These are phyloP conservation scores for Lactarius deliciosus DNA, from an alignment of 768 basidiomycete genomes.

Conservation along the genomic window DNA sequence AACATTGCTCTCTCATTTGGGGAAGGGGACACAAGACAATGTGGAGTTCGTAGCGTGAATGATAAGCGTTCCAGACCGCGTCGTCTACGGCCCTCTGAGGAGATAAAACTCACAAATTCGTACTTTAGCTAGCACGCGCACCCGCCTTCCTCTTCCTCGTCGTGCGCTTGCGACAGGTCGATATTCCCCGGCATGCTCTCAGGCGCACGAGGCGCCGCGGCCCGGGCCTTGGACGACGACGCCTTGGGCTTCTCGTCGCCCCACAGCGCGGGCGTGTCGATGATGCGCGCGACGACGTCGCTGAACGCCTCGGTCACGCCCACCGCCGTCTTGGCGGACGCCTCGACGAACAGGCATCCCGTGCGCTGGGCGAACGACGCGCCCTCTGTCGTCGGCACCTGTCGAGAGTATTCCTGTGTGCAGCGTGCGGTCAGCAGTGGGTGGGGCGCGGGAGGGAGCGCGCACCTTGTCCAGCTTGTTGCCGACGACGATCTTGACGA, in stretches of 20 bases:
- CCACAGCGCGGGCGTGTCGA: constrained; percentile 85
- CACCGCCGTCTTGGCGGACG: constrained; percentile 87
- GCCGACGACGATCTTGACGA: constrained; percentile 93
- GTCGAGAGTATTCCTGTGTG: constrained; percentile 80
- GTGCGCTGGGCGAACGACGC: constrained; percentile 78
- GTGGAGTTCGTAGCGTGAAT: not conserved
- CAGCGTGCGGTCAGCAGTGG: not conserved
- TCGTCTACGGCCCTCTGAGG: not conserved
- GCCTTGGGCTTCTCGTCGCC: constrained; percentile 37
- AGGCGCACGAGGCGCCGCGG: constrained; percentile 7
- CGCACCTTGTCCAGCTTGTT: constrained; percentile 90
- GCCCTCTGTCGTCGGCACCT: constrained; percentile 79
- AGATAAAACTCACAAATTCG: not conserved
- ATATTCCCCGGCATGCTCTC: constrained; percentile 47
- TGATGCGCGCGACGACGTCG: constrained; percentile 77
- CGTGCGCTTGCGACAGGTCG: constrained; percentile 34
- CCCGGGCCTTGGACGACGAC: constrained; percentile 25
- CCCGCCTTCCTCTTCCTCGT: constrained; percentile 32
- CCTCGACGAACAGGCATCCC: constrained; percentile 85
- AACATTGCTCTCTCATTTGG: not conserved
- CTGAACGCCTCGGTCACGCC: constrained; percentile 76
- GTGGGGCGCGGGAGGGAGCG: not conserved
- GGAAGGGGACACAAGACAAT: not conserved
- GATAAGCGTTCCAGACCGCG: not conserved
- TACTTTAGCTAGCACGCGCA: constrained; percentile 37